Conservation (phyloP, 2,329 filamentous ascomycete genomes). For the Botrytis tulipae region DNA sequence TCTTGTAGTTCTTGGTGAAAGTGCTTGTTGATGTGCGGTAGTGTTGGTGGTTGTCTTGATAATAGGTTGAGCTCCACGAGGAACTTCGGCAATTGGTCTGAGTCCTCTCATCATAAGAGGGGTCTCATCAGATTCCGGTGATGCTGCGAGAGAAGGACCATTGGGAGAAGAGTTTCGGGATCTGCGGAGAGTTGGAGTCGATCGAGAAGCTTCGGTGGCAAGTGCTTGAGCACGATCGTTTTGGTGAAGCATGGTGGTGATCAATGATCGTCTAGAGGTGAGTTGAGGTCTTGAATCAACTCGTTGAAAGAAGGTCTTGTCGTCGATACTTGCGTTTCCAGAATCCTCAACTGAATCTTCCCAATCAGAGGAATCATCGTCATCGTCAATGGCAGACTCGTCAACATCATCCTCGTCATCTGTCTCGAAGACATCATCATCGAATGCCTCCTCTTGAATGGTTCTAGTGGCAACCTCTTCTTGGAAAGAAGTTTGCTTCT, state of each 20-base stretch:
- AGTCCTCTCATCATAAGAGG: slow-evolving; percentile 54
- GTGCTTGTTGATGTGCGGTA: slow-evolving; percentile 61
- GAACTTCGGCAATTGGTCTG: slow-evolving; percentile 47
- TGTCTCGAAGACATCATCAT: slow-evolving; percentile 56
- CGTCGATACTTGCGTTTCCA: slow-evolving; percentile 77
- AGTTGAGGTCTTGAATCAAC: slow-evolving; percentile 86
- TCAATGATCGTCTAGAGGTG: slow-evolving; percentile 79
- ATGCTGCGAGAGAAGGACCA: slow-evolving; percentile 61
- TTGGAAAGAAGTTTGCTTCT: slow-evolving; percentile 81
- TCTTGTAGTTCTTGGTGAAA: slow-evolving; percentile 88
- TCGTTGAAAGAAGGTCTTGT: slow-evolving; percentile 79
- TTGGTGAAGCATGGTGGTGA: slow-evolving; percentile 86
- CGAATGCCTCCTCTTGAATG: slow-evolving; percentile 55
- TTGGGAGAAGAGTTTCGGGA: slow-evolving; percentile 67
- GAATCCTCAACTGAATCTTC: slow-evolving; percentile 74
- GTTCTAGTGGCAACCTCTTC: slow-evolving; percentile 69
- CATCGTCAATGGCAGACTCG: slow-evolving; percentile 78
- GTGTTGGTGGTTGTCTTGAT: slow-evolving; percentile 66
- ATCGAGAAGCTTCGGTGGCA: slow-evolving; percentile 57
- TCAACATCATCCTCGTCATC: slow-evolving; percentile 69
- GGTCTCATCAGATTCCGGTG: slow-evolving; percentile 43
- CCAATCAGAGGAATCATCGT: slow-evolving; percentile 58
- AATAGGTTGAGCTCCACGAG: slow-evolving; percentile 69
- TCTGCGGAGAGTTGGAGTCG: slow-evolving; percentile 53
- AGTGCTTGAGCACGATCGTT: slow-evolving; percentile 69